phyloP scores from a whole-genome alignment of 2,329 filamentous ascomycete species.

The Juglanconis juglandina region DNA sequence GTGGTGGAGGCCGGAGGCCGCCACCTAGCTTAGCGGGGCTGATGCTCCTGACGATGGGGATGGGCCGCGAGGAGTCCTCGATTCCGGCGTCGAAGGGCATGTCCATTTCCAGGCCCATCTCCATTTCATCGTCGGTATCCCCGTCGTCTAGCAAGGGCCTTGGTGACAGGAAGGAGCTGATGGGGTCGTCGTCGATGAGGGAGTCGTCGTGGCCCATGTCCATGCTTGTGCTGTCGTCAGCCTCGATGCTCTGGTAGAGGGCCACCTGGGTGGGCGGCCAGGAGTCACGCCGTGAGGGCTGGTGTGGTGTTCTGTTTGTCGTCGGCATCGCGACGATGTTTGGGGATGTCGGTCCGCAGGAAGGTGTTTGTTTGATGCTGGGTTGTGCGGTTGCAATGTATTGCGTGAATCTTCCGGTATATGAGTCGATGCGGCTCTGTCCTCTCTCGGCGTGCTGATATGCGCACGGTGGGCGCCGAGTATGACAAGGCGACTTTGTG shows the following conservation, averaged over 20 bases:
- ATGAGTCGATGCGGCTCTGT: conserved; percentile 1
- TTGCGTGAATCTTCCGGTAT: background rate
- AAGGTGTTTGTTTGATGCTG: background rate
- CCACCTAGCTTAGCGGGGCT: conserved; percentile 55
- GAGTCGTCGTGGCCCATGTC: conserved; percentile 37
- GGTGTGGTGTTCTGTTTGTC: conserved; percentile 1
- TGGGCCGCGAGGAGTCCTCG: conserved; percentile 44
- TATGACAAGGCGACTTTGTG: conserved; percentile 10
- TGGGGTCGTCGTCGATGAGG: conserved; percentile 48
- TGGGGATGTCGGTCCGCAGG: background rate
- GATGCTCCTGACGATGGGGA: conserved; percentile 49
- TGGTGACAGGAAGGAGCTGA: conserved; percentile 55
- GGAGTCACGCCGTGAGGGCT: conserved; percentile 37
- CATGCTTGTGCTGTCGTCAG: conserved; percentile 39
- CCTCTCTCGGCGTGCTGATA: background rate
- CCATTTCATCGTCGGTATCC: conserved; percentile 35
- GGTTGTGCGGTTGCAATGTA: background rate
- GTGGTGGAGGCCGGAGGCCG: conserved; percentile 43
- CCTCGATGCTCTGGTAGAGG: conserved; percentile 40
- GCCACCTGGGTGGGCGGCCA: conserved; percentile 52
- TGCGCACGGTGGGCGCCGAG: conserved; percentile 3
- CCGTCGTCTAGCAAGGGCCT: conserved; percentile 39
- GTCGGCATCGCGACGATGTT: conserved; percentile 4
- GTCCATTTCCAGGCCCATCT: conserved; percentile 42
- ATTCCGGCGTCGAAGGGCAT: conserved; percentile 55